Conservation (phyloP, 2,329 filamentous ascomycete species). For the Harringtonia aguacate region DNA sequence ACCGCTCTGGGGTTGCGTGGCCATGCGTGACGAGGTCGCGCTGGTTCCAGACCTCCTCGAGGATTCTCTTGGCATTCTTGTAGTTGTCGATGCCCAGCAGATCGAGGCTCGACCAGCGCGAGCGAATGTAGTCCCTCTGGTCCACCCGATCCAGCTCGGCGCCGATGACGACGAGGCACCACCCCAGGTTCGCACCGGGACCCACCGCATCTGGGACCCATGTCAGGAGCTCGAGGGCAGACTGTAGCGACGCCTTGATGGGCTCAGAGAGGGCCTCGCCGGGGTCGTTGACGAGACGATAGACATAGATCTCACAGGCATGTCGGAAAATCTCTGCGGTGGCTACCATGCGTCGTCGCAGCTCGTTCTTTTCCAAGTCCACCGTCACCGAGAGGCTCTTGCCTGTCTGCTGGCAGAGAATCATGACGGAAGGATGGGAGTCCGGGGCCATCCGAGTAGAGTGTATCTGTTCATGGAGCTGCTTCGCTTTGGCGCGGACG, state of each 20-base stretch:
- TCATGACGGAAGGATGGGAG: neutral
- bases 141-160: neutral
- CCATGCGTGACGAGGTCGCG: neutral
- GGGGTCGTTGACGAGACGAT: neutral
- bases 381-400: neutral
- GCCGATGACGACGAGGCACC: neutral
- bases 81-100: neutral
- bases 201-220: neutral
- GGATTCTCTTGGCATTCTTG: neutral
- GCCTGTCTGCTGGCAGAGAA: neutral
- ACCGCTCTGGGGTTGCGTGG: neutral
- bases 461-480: neutral
- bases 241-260: neutral
- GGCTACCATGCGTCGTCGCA: neutral
- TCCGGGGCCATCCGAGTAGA: neutral
- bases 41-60: neutral
- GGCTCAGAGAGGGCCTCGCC: neutral
- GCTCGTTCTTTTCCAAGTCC: neutral
- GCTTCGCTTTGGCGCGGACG: neutral
- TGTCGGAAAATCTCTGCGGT: neutral
- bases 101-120: neutral
- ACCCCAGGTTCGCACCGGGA: neutral
- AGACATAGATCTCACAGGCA: neutral
- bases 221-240: neutral
- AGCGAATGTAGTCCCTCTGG: neutral